Evolutionary conservation across 805 yeast genomes (phyloP).

Genomic region (Barnettozyma wickerhamii): DNA sequence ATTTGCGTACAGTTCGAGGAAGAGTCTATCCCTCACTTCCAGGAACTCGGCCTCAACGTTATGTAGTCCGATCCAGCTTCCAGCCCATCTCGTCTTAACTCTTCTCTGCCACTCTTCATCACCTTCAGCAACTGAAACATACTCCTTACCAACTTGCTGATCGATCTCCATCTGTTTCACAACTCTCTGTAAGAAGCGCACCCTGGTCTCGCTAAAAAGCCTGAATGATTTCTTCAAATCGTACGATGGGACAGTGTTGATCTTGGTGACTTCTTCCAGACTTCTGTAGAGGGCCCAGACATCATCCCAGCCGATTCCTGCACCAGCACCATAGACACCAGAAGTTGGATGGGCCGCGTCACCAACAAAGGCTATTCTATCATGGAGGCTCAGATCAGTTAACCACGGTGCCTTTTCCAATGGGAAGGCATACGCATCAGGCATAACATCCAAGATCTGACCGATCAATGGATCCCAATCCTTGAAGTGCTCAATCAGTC

Average conservation of each 20-base stretch:
- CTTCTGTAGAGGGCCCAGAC: slow-evolving; percentile 13
- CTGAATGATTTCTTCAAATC: slow-evolving; percentile 8
- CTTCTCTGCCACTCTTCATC: slow-evolving; percentile 13
- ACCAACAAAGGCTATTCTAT: slow-evolving; percentile 14
- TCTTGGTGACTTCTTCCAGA: slow-evolving; percentile 3
- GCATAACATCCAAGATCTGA: slow-evolving; percentile 11
- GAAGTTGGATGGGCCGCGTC: slow-evolving; percentile 19
- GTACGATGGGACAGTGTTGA: background rate
- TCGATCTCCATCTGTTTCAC: slow-evolving; percentile 12
- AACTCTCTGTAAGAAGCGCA: slow-evolving; percentile 8
- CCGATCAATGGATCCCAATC: slow-evolving; percentile 17
- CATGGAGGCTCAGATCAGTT: slow-evolving; percentile 4
- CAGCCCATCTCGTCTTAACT: background rate
- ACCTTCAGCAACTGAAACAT: slow-evolving; percentile 4
- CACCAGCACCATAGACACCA: slow-evolving; percentile 17
- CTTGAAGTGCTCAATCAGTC: slow-evolving; percentile 12
- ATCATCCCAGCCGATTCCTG: slow-evolving; percentile 16
- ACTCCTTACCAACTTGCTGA: background rate
- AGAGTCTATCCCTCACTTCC: slow-evolving; percentile 8
- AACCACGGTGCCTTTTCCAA: slow-evolving; percentile 16
- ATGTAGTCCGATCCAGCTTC: slow-evolving; percentile 10
- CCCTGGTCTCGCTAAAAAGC: slow-evolving; percentile 11
- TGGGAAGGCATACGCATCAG: slow-evolving; percentile 15
- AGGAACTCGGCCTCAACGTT: slow-evolving; percentile 9
- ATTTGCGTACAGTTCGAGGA: slow-evolving; percentile 5